A percentile compares a stretch with the other conserved stretches of the same genome.
Conservation (phyloP, 2,329 filamentous ascomycete species). For the Neonectria faginata region DNA sequence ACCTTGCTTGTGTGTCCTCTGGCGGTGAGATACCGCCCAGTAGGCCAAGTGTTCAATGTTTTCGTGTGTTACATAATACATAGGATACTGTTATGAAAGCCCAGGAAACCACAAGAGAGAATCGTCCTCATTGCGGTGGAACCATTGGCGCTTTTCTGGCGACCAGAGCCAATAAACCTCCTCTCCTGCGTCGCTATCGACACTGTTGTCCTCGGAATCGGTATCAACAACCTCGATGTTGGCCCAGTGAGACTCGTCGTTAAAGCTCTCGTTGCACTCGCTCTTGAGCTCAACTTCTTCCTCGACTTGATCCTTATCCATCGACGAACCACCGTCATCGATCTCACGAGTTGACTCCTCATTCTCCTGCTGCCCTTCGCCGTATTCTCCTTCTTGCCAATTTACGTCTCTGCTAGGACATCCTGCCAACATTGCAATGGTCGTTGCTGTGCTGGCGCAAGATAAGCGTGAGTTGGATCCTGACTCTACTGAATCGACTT, state of each 20-base stretch:
- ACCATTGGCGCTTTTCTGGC: conserved; percentile 6
- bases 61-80: neutral
- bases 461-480: neutral
- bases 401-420: neutral
- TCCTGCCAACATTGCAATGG: neutral
- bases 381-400: neutral
- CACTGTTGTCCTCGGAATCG: neutral
- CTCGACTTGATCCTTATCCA: neutral
- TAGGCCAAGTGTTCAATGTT: neutral
- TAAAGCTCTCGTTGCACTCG: neutral
- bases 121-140: conserved; percentile 12
- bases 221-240: conserved; percentile 16
- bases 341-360: neutral
- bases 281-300: neutral
- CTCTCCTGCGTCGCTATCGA: neutral
- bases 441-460: neutral
- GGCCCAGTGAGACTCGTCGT: neutral
- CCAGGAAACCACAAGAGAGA: conserved; percentile 21
- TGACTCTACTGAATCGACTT: neutral
- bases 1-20: too few relatives aligned
- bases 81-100: neutral
- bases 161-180: conserved; percentile 29
- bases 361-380: neutral
- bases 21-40: neutral
- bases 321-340: neutral